These are phyloP conservation scores for Chondrostereum purpureum DNA, from an alignment of 1,284 basidiomycete genomes.

Conservation along the genomic window DNA sequence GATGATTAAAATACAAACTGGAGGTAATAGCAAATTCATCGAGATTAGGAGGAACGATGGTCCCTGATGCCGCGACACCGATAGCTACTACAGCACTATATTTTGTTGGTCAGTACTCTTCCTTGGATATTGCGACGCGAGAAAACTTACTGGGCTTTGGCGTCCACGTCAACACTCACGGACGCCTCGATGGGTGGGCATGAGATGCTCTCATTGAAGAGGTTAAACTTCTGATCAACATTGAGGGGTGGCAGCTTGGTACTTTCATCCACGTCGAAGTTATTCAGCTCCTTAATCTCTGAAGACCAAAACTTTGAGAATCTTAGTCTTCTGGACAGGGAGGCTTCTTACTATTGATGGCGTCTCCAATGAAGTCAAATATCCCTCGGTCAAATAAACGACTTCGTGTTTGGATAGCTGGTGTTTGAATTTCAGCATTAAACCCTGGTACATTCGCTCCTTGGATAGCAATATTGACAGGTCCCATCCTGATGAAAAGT, in stretches of 20 bases:
- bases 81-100: slow-evolving; percentile 27
- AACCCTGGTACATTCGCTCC: slow-evolving; percentile 34
- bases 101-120: too few relatives aligned
- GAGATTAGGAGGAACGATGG: slow-evolving; percentile 33
- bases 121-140: too few relatives aligned
- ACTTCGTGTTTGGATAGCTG: slow-evolving; percentile 18
- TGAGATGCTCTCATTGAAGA: slow-evolving; percentile 33
- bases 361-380: slow-evolving; percentile 21
- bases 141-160: slow-evolving; percentile 23
- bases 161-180: slow-evolving; percentile 33
- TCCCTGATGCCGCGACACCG: slow-evolving; percentile 36
- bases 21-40: slow-evolving; percentile 21
- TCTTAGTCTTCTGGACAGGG: background rate
- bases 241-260: slow-evolving; percentile 20
- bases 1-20: slow-evolving; percentile 12
- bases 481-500: slow-evolving; percentile 21
- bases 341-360: slow-evolving; percentile 22
- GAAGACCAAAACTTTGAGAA: background rate
- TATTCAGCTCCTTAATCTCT: slow-evolving; percentile 22
- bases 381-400: slow-evolving; percentile 21
- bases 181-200: slow-evolving; percentile 31
- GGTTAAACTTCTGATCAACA: slow-evolving; percentile 26
- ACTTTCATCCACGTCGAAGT: slow-evolving; percentile 20
- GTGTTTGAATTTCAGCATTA: slow-evolving; percentile 24
- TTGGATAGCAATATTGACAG: slow-evolving; percentile 33